A percentile compares a stretch with the other conserved stretches of the same genome.
Conservation (phyloP, 2,329 filamentous ascomycete genomes). For the Cladosporium colombiae region DNA sequence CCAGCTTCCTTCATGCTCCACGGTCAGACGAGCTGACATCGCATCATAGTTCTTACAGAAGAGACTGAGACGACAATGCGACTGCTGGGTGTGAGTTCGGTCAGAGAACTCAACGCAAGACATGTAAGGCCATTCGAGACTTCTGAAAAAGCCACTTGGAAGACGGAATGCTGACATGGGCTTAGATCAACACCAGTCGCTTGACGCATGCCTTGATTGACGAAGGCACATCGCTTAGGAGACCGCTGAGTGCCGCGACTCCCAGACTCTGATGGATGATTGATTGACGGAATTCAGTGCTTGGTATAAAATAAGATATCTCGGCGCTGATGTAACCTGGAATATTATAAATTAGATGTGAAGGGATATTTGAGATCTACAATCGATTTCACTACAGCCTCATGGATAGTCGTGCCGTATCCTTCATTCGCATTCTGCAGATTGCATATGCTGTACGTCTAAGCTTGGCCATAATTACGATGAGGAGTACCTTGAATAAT, state of each 20-base stretch:
- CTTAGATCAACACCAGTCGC: neutral
- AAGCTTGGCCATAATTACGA: neutral
- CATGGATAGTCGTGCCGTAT: neutral
- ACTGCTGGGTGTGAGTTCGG: neutral
- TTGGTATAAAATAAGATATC: neutral
- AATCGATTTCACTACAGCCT: no score
- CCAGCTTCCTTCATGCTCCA: neutral
- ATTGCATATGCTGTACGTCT: neutral
- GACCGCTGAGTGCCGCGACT: neutral
- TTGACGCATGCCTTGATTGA: neutral
- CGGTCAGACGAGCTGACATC: neutral
- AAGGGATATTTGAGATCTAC: neutral
- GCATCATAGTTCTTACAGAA: neutral
- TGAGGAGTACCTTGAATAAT: neutral
- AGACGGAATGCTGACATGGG: neutral
- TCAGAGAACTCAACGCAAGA: neutral
- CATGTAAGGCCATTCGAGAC: neutral
- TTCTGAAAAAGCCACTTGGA: neutral
- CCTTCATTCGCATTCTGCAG: neutral
- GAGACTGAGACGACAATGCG: neutral
- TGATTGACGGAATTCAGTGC: neutral
- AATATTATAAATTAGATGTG: neutral
- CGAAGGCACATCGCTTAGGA: neutral
- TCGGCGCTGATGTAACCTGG: neutral
- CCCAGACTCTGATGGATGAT: neutral